These are phyloP conservation scores for Mrakia blollopis DNA, from an alignment of 768 basidiomycete species.

Conservation along the genomic window DNA sequence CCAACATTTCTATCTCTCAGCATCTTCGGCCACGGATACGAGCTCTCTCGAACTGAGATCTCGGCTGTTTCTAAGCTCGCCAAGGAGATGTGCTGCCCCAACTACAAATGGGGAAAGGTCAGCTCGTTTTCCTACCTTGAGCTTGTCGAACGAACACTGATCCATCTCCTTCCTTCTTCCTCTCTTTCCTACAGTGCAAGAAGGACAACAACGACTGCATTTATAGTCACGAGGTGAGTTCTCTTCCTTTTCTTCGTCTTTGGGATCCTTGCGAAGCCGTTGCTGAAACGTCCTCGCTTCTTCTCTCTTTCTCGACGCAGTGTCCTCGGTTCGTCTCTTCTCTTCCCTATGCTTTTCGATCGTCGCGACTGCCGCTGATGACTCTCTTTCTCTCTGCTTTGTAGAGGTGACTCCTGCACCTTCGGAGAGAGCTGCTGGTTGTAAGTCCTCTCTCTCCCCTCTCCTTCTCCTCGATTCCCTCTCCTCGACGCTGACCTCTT, in stretches of 20 bases:
- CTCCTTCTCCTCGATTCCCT: neutral
- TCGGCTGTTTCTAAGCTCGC: neutral
- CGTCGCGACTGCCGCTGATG: neutral
- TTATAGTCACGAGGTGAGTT: neutral
- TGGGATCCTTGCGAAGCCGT: neutral
- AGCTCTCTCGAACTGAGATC: neutral
- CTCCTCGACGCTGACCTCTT: neutral
- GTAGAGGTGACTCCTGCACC: slow-evolving; percentile 1
- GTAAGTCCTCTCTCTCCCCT: neutral
- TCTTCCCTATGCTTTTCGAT: neutral
- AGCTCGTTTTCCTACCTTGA: no score
- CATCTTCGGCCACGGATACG: neutral
- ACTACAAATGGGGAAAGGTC: neutral
- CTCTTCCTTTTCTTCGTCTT: neutral
- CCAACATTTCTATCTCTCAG: no score
- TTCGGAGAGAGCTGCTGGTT: slow-evolving; percentile 1
- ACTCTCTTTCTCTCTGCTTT: neutral
- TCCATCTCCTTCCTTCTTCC: no score
- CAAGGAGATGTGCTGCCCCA: neutral
- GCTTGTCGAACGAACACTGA: no score
- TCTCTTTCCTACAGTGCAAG: no score
- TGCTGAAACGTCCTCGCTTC: neutral
- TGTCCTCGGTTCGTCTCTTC: neutral
- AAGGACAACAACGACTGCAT: neutral
- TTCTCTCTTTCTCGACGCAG: neutral